A percentile compares a stretch with the other conserved stretches of the same genome.
Evolutionary conservation across 1,284 basidiomycete species (phyloP).

Genomic region (Naganishia liquefaciens): DNA sequence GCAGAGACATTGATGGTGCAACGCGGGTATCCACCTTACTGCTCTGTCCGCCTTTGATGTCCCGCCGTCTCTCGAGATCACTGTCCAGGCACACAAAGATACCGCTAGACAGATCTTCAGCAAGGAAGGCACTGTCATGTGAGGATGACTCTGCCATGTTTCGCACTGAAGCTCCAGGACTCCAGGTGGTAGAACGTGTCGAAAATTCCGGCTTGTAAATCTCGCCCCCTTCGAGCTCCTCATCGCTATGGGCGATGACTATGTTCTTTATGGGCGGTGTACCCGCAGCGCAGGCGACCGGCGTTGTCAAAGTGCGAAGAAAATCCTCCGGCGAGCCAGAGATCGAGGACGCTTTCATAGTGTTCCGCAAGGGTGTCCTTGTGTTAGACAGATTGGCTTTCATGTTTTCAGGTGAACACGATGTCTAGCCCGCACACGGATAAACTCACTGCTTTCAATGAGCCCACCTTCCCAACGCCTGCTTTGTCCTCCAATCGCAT

Average conservation of each 20-base stretch:
- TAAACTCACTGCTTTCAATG: conserved; percentile 15
- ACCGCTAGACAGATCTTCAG: not conserved
- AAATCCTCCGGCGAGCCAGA: not conserved
- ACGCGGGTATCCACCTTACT: not conserved
- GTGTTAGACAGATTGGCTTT: not conserved
- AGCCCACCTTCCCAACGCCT: conserved; percentile 28
- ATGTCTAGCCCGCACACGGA: not conserved
- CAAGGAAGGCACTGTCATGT: conserved; percentile 1
- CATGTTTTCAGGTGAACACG: not conserved
- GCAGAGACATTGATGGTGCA: not conserved
- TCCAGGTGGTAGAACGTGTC: not conserved
- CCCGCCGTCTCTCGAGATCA: not conserved
- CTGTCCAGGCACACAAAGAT: conserved; percentile 3
- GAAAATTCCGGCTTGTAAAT: not conserved
- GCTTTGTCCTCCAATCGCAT: conserved; percentile 5
- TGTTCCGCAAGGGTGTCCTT: conserved; percentile 1
- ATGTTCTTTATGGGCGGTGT: not conserved
- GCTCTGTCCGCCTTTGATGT: not conserved
- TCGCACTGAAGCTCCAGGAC: too few species aligned
- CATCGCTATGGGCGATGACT: too few species aligned
- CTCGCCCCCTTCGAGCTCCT: not conserved
- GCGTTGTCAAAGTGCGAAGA: too few species aligned
- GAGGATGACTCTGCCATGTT: not conserved
- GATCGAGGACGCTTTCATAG: not conserved
- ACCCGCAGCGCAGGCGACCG: too few species aligned